These are phyloP conservation scores for Monoraphidium neglectum DNA, from an alignment of 139 green algal genomes.

Conservation along the genomic window DNA sequence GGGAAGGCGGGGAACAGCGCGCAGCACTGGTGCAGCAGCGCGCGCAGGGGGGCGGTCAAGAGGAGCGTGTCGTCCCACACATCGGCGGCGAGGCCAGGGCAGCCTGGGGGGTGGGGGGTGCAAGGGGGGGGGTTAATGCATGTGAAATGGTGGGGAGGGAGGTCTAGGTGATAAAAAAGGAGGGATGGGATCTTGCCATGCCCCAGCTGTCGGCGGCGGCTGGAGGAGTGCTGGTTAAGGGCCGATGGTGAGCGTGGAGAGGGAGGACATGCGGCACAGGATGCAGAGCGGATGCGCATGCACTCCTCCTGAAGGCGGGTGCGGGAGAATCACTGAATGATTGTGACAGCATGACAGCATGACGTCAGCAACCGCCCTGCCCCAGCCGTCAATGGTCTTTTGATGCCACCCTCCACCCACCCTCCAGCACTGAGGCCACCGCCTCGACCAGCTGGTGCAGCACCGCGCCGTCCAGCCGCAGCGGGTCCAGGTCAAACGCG, in stretches of 20 bases:
- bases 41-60: conserved; percentile 40
- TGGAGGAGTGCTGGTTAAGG: not conserved
- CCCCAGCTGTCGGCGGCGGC: not conserved
- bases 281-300: too few species aligned
- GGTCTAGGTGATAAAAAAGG: not conserved
- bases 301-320: too few species aligned
- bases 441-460: conserved; percentile 31
- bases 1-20: conserved; percentile 59
- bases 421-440: conserved; percentile 24
- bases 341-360: too few species aligned
- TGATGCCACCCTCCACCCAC: not conserved
- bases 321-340: too few species aligned
- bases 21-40: conserved; percentile 45
- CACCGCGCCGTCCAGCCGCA: conserved; percentile 21
- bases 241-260: not conserved
- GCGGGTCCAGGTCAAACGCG: conserved; percentile 53
- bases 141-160: not conserved
- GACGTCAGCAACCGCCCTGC: too few species aligned
- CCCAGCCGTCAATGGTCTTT: too few species aligned
- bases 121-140: not conserved
- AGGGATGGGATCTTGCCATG: not conserved
- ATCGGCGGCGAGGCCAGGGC: conserved; percentile 15
- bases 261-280: not conserved
- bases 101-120: conserved; percentile 7
- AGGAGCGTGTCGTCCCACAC: conserved; percentile 41